A percentile compares a stretch with the other conserved stretches of the same genome.
Conservation (phyloP, 1,284 basidiomycete genomes). For the Xerocomus amazonicus region DNA sequence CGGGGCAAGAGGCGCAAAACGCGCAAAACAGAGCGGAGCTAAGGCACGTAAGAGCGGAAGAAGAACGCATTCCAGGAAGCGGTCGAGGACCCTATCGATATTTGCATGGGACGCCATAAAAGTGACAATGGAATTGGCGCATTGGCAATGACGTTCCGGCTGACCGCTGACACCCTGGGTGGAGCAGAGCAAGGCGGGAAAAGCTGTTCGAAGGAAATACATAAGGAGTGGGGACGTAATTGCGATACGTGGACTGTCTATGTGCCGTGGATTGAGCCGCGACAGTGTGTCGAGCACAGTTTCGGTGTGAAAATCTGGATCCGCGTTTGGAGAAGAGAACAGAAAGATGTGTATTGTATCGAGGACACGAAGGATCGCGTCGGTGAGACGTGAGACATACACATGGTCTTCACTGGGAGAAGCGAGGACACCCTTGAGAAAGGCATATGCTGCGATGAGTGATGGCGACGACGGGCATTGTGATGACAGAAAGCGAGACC, state of each 20-base stretch:
- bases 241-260: constrained; percentile 19
- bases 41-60: constrained; percentile 23
- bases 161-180: constrained; percentile 8
- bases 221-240: constrained; percentile 24
- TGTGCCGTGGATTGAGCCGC: constrained; percentile 10
- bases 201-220: constrained; percentile 18
- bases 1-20: constrained; percentile 12
- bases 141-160: constrained; percentile 10
- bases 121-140: background rate
- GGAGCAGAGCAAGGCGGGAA: constrained; percentile 17
- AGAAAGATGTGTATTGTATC: constrained; percentile 20
- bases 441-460: constrained; percentile 20
- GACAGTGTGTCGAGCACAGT: background rate
- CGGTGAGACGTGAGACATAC: constrained; percentile 13
- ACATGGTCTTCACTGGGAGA: constrained; percentile 7
- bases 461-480: constrained; percentile 24
- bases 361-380: constrained; percentile 22
- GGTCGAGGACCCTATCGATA: constrained; percentile 22
- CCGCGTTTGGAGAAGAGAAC: constrained; percentile 15
- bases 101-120: constrained; percentile 1
- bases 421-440: constrained; percentile 20
- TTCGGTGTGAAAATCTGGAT: background rate
- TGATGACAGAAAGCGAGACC: constrained; percentile 20
- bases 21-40: constrained; percentile 18
- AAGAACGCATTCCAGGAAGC: constrained; percentile 20